These are phyloP conservation scores for Calonectria henricotiae DNA, from an alignment of 2,329 filamentous ascomycete species.

Conservation along the genomic window DNA sequence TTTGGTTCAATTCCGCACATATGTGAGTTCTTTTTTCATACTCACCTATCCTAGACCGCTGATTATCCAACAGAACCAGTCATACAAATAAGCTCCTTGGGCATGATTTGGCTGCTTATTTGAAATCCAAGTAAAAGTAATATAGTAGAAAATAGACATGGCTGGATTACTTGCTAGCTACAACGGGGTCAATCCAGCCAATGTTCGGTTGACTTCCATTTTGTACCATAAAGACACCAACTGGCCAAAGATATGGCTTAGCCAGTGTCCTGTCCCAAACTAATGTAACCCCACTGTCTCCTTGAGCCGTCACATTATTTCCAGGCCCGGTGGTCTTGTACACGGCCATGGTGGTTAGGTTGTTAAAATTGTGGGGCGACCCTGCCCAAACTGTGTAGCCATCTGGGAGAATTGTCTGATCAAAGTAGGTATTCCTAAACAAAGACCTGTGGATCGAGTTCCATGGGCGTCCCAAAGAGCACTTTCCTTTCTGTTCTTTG, in stretches of 20 bases:
- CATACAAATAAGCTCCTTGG: conserved; percentile 27
- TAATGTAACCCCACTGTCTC: conserved; percentile 59
- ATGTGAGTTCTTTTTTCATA: conserved; percentile 21
- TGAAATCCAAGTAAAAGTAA: background rate
- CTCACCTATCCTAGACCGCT: background rate
- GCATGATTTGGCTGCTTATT: conserved; percentile 12
- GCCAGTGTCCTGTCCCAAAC: conserved; percentile 59
- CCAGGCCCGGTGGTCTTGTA: conserved; percentile 69
- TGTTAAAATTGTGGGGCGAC: conserved; percentile 52
- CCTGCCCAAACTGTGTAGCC: conserved; percentile 64
- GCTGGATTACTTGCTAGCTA: background rate
- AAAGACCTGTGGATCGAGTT: conserved; percentile 72
- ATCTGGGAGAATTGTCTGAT: conserved; percentile 66
- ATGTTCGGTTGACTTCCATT: conserved; percentile 30
- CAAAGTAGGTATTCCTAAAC: conserved; percentile 70
- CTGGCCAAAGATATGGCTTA: conserved; percentile 44
- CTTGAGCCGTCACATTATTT: conserved; percentile 65
- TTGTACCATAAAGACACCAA: conserved; percentile 35
- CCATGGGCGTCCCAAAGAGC: conserved; percentile 74
- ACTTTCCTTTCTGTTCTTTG: conserved; percentile 59
- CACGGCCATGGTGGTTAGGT: conserved; percentile 71
- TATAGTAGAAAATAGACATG: background rate
- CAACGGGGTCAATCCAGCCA: conserved; percentile 33
- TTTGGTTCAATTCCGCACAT: conserved; percentile 36
- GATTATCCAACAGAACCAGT: conserved; percentile 12